These are phyloP conservation scores for Perkinsus marinus DNA, from an alignment of 169 alveolate species.

Conservation along the genomic window DNA sequence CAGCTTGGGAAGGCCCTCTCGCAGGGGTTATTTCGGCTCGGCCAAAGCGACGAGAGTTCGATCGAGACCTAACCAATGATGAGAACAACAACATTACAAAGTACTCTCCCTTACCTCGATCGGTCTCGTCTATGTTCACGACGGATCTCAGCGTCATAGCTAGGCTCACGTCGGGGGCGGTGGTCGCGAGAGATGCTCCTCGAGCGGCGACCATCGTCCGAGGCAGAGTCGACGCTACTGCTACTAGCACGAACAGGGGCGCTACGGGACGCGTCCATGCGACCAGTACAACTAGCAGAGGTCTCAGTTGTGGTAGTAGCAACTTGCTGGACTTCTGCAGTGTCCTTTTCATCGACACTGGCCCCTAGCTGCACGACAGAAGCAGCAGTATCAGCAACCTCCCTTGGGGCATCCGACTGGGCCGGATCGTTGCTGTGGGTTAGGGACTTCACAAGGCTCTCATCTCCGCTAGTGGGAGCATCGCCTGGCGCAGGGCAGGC, in stretches of 20 bases:
- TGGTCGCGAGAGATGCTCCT: neutral
- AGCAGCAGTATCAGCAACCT: too few species aligned
- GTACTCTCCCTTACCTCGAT: neutral
- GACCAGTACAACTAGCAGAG: neutral
- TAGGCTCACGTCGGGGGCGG: neutral
- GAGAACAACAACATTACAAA: neutral
- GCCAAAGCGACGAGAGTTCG: neutral
- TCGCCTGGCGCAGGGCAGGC: neutral
- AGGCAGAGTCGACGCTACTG: neutral
- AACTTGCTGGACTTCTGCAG: too few species aligned
- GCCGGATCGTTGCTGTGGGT: neutral
- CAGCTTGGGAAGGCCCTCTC: neutral
- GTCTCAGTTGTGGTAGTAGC: too few species aligned
- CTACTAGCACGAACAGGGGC: neutral
- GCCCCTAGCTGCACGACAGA: neutral
- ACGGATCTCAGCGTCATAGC: neutral
- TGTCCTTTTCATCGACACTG: neutral
- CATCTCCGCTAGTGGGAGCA: neutral
- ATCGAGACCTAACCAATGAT: neutral
- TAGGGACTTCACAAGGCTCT: neutral
- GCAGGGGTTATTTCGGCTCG: neutral
- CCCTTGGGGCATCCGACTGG: neutral
- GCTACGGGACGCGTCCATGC: neutral
- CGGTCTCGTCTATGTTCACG: neutral
- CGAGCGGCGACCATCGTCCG: neutral